Conservation (phyloP, 1,284 basidiomycete genomes). For the Vanrija pseudolonga region DNA sequence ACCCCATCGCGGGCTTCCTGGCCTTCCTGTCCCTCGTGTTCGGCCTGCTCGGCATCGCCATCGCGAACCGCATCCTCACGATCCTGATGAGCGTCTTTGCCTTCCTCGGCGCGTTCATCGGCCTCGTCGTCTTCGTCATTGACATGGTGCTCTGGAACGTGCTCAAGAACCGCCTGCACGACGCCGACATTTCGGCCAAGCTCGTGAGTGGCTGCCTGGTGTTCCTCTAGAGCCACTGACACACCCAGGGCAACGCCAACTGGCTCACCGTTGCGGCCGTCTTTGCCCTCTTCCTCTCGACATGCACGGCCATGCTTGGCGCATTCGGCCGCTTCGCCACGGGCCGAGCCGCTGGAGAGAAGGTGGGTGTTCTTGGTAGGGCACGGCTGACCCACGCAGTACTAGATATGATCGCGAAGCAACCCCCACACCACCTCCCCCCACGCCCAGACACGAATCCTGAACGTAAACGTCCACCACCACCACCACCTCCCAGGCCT, state of each 20-base stretch:
- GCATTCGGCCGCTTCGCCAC: constrained; percentile 60
- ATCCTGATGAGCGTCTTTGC: constrained; percentile 68
- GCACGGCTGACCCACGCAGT: background rate
- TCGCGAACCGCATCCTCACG: constrained; percentile 64
- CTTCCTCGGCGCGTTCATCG: constrained; percentile 61
- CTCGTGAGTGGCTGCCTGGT: constrained; percentile 49
- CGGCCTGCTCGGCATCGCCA: constrained; percentile 61
- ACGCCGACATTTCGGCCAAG: constrained; percentile 50
- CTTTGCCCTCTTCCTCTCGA: constrained; percentile 61
- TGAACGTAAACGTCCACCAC: too few relatives aligned
- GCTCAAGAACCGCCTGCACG: constrained; percentile 58
- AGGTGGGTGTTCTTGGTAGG: constrained; percentile 17
- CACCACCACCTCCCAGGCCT: background rate
- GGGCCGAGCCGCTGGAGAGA: constrained; percentile 47
- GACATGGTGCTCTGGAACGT: constrained; percentile 76
- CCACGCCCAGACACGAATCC: too few relatives aligned
- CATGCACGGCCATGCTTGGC: constrained; percentile 64
- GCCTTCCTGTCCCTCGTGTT: constrained; percentile 67
- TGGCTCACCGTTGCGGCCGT: constrained; percentile 69
- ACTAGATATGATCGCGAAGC: background rate
- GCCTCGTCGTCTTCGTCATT: constrained; percentile 66
- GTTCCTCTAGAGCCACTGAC: background rate
- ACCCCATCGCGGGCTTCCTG: constrained; percentile 71
- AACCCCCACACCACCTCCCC: background rate
- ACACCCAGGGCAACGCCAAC: constrained; percentile 42